Conservation (phyloP, 352 stramenopile genomes). For the Chrysophaeum taylorii region DNA sequence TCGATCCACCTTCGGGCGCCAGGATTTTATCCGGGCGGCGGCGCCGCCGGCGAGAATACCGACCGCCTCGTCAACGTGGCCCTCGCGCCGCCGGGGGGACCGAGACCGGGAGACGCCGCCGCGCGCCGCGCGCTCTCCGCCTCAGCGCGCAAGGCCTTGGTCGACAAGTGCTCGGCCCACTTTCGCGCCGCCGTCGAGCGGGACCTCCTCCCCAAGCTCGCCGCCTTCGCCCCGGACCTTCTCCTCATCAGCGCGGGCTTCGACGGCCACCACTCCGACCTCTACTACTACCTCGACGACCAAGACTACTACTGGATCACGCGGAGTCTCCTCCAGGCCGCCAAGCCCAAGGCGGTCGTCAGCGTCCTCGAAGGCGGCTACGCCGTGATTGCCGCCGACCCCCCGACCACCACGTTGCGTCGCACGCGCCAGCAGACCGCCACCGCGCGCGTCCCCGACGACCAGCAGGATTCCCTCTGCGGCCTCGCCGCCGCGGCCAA, state of each 20-base stretch:
- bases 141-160: constrained; percentile 16
- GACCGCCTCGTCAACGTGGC: constrained; percentile 26
- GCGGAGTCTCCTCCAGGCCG: constrained; percentile 42
- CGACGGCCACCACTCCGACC: constrained; percentile 51
- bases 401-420: too few species aligned
- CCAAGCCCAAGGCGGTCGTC: constrained; percentile 69
- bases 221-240: constrained; percentile 76
- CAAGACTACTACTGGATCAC: constrained; percentile 77
- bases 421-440: too few species aligned
- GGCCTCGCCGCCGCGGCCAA: too few species aligned
- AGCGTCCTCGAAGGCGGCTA: constrained; percentile 89
- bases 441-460: too few species aligned
- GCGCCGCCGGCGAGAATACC: not conserved
- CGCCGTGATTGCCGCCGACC: too few species aligned
- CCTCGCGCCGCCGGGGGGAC: constrained; percentile 14
- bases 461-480: too few species aligned
- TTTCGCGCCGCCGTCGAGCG: constrained; percentile 18
- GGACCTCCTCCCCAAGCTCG: constrained; percentile 36
- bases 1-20: not conserved
- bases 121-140: constrained; percentile 15
- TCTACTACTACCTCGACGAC: constrained; percentile 52
- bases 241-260: constrained; percentile 87
- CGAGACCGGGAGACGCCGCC: constrained; percentile 12
- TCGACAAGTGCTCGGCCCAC: constrained; percentile 20
- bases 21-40: not conserved